Evolutionary conservation across 2,329 filamentous ascomycete species (phyloP).

Genomic region (Exophiala bonariae): DNA sequence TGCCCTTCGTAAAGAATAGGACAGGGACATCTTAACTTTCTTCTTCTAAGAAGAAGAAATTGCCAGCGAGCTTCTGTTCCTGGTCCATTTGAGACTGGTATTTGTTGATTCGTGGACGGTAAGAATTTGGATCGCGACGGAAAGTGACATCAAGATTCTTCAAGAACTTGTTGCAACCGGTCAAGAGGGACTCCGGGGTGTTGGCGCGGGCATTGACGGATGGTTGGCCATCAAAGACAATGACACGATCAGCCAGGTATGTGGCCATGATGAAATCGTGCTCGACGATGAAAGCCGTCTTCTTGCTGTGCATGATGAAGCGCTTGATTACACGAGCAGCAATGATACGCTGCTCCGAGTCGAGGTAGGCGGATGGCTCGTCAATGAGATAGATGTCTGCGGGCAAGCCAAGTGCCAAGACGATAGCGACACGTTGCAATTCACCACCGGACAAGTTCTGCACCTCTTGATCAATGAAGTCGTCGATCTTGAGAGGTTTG

Average conservation of each 20-base stretch:
- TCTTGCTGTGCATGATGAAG: constrained; percentile 99
- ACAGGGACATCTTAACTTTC: constrained; percentile 69
- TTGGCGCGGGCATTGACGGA: constrained; percentile 87
- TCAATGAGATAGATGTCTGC: constrained; percentile 99
- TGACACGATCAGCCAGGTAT: constrained; percentile 86
- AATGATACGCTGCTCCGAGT: constrained; percentile 98
- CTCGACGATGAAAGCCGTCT: constrained; percentile 98
- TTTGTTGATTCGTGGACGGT: constrained; percentile 98
- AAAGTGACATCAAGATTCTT: constrained; percentile 98
- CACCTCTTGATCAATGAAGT: constrained; percentile 99
- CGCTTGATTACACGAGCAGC: constrained; percentile 97
- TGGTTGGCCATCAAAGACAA: constrained; percentile 95
- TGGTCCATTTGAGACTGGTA: constrained; percentile 91
- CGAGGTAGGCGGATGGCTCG: constrained; percentile 94
- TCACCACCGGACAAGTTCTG: constrained; percentile 99
- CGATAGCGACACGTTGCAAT: constrained; percentile 97
- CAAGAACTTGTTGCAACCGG: constrained; percentile 94
- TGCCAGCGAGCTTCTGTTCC: constrained; percentile 90
- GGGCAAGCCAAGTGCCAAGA: constrained; percentile 90
- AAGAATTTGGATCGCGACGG: constrained; percentile 95
- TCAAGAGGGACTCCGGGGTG: constrained; percentile 84
- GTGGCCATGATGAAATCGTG: constrained; percentile 99
- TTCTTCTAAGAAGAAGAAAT: constrained; percentile 98
- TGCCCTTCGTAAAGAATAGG: constrained; percentile 40
- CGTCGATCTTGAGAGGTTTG: constrained; percentile 97